Conservation (phyloP, 768 basidiomycete genomes). For the Hericium erinaceus region DNA sequence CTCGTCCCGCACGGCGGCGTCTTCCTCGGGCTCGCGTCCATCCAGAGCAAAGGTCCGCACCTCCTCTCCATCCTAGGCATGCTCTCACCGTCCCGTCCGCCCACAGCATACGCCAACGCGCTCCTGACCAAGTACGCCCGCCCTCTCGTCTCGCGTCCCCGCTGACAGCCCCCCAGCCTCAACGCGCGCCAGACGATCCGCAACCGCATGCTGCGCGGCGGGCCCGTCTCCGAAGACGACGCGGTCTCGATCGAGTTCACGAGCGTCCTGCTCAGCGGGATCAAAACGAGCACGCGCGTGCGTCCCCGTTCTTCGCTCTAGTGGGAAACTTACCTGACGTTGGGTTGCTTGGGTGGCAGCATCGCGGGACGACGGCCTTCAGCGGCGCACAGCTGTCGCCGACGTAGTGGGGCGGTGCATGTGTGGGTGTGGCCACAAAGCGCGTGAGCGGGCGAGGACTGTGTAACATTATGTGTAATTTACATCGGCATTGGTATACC, state of each 20-base stretch:
- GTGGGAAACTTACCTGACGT: too few relatives aligned
- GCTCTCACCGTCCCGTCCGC: not conserved
- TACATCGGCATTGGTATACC: not conserved
- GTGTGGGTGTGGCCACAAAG: too few relatives aligned
- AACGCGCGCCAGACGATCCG: not conserved
- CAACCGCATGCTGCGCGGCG: not conserved
- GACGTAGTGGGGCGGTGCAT: too few relatives aligned
- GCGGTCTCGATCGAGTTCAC: not conserved
- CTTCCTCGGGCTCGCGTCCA: slow-evolving; percentile 1
- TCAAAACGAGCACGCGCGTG: not conserved
- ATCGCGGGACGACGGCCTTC: too few relatives aligned
- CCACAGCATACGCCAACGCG: not conserved
- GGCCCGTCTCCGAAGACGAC: not conserved
- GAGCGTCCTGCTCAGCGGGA: not conserved
- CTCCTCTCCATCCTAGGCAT: not conserved
- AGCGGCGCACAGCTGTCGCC: too few relatives aligned
- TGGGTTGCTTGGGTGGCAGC: too few relatives aligned
- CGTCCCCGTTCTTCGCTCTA: not conserved
- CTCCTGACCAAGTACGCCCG: not conserved
- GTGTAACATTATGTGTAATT: not conserved
- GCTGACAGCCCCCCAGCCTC: not conserved
- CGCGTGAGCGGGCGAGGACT: too few relatives aligned
- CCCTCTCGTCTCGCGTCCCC: not conserved
- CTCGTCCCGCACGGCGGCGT: not conserved
- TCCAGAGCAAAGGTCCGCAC: slow-evolving; percentile 3